These are phyloP conservation scores for Mortierella claussenii DNA, from an alignment of 192 early-diverging fungal species.

Conservation along the genomic window DNA sequence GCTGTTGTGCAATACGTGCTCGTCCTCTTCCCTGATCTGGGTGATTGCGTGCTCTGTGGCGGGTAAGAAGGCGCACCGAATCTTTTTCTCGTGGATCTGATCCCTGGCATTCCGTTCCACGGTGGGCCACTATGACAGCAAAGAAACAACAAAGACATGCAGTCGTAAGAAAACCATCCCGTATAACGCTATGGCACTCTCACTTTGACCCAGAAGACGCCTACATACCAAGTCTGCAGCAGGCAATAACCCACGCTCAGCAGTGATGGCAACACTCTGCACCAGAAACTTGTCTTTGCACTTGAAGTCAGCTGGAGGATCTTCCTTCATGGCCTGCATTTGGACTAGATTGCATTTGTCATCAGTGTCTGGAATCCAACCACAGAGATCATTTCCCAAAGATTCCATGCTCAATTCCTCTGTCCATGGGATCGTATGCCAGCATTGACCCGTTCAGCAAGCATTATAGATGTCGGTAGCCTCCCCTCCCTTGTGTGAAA, in stretches of 20 bases:
- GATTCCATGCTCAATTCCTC: too few relatives aligned
- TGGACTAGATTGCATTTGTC: conserved; percentile 65
- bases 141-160: too few relatives aligned
- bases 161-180: too few relatives aligned
- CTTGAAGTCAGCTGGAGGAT: conserved; percentile 79
- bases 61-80: conserved; percentile 67
- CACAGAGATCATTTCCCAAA: too few relatives aligned
- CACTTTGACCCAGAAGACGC: too few relatives aligned
- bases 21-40: conserved; percentile 27
- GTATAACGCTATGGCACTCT: too few relatives aligned
- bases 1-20: conserved; percentile 1
- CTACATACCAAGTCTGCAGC: conserved; percentile 70
- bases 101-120: conserved; percentile 69
- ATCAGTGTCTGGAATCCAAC: neutral
- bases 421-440: neutral
- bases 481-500: too few relatives aligned
- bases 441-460: too few relatives aligned
- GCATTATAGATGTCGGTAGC: too few relatives aligned
- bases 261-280: conserved; percentile 82
- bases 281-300: conserved; percentile 99
- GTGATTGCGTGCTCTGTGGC: conserved; percentile 25
- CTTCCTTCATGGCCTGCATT: conserved; percentile 89
- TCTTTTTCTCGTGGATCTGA: conserved; percentile 73
- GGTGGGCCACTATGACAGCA: conserved; percentile 71
- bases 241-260: conserved; percentile 69